Conservation (phyloP, 2,329 filamentous ascomycete species). For the Penicillium rolfsii region DNA sequence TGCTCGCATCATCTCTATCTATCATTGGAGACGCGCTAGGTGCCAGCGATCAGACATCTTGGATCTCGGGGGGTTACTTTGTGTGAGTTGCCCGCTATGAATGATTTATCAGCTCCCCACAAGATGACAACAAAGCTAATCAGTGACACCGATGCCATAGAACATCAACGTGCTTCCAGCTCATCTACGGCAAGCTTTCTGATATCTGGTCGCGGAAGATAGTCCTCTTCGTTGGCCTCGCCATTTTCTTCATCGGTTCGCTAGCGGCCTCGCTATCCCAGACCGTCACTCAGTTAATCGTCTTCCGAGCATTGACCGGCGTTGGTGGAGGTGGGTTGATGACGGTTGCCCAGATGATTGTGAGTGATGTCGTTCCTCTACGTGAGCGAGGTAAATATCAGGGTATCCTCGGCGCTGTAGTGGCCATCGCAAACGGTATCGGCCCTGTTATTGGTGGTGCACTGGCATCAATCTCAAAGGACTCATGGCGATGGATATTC, state of each 20-base stretch:
- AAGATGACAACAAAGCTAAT: neutral
- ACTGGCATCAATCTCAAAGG: constrained; percentile 50
- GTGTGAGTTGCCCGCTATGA: constrained; percentile 49
- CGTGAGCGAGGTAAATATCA: constrained; percentile 66
- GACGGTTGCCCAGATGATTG: constrained; percentile 63
- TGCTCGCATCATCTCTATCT: constrained; percentile 58
- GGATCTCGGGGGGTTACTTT: constrained; percentile 61
- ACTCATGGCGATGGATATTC: constrained; percentile 60
- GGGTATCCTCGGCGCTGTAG: constrained; percentile 54
- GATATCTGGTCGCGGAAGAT: constrained; percentile 65
- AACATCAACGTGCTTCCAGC: constrained; percentile 68
- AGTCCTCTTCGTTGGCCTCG: constrained; percentile 58
- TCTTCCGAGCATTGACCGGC: constrained; percentile 63
- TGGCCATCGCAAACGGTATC: constrained; percentile 59
- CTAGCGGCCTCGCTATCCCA: constrained; percentile 62
- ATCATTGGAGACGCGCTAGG: constrained; percentile 58
- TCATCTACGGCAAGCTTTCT: constrained; percentile 64
- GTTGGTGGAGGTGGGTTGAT: constrained; percentile 64
- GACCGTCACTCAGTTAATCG: constrained; percentile 60
- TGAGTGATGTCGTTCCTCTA: constrained; percentile 63
- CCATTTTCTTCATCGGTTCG: constrained; percentile 59
- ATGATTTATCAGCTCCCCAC: neutral
- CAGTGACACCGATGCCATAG: constrained; percentile 48
- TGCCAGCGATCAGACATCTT: constrained; percentile 56
- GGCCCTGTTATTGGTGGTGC: constrained; percentile 60